These are phyloP conservation scores for Puccinellia tenuiflora DNA, from an alignment of 176 grass and related monocot species.

Conservation along the genomic window DNA sequence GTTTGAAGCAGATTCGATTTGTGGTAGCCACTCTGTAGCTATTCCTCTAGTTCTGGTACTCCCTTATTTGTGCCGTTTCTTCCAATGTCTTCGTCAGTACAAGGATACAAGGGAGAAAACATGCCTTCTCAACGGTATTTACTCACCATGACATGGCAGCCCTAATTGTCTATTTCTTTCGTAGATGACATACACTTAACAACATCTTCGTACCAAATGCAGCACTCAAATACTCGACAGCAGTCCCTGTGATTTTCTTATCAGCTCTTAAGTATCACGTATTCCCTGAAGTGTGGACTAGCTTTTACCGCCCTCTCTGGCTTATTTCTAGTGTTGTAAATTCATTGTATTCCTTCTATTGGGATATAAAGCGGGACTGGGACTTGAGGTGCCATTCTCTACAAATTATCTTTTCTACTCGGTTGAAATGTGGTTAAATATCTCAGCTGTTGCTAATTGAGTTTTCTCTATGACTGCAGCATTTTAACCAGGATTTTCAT, in stretches of 20 bases:
- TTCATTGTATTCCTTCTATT: slow-evolving; percentile 94
- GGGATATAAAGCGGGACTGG: slow-evolving; percentile 96
- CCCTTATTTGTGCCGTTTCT: slow-evolving; percentile 89
- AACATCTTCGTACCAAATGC: slow-evolving; percentile 16
- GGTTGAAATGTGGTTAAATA: not conserved
- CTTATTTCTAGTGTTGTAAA: slow-evolving; percentile 85
- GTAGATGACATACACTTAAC: slow-evolving; percentile 6
- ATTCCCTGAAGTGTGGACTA: slow-evolving; percentile 60
- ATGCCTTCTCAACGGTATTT: slow-evolving; percentile 88
- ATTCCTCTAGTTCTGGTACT: slow-evolving; percentile 94
- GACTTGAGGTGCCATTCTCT: slow-evolving; percentile 66
- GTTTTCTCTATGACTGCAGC: slow-evolving; percentile 34
- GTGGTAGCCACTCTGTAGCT: slow-evolving; percentile 89
- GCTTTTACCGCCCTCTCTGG: slow-evolving; percentile 88
- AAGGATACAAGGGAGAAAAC: slow-evolving; percentile 93
- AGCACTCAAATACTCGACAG: slow-evolving; percentile 96
- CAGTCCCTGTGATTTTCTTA: slow-evolving; percentile 87
- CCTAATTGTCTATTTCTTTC: slow-evolving; percentile 1
- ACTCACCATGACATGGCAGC: slow-evolving; percentile 10
- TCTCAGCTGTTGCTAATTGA: slow-evolving; percentile 23
- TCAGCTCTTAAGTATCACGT: slow-evolving; percentile 97
- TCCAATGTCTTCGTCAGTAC: slow-evolving; percentile 94
- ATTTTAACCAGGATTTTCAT: slow-evolving; percentile 87
- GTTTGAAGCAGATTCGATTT: slow-evolving; percentile 99
- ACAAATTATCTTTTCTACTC: not conserved